phyloP scores from a whole-genome alignment of 2,329 filamentous ascomycete species.

The Aspergillus ruber region DNA sequence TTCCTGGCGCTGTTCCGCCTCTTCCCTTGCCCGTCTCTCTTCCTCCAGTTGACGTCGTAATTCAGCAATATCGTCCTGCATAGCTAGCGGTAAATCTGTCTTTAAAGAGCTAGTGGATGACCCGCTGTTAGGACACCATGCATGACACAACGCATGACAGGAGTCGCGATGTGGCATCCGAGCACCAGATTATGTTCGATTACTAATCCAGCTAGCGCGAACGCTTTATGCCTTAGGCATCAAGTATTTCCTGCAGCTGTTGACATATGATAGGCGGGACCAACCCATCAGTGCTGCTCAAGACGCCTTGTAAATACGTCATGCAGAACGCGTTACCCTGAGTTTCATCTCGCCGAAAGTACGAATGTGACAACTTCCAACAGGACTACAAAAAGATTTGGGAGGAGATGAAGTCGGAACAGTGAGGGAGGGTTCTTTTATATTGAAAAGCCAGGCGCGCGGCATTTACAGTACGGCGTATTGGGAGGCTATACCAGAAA shows the following conservation, averaged over 20 bases:
- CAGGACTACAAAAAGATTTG: neutral
- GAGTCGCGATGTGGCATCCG: neutral
- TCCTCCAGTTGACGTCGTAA: too few species aligned
- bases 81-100: too few species aligned
- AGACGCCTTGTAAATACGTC: neutral
- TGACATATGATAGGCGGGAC: neutral
- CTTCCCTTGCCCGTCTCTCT: too few species aligned
- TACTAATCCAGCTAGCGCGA: neutral
- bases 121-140: too few species aligned
- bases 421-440: too few species aligned
- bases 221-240: neutral
- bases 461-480: too few species aligned
- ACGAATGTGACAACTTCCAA: neutral
- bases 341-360: neutral
- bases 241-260: neutral
- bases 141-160: slow-evolving; percentile 2
- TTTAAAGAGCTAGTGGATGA: too few species aligned
- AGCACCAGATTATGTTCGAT: neutral
- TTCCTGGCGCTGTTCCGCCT: too few species aligned
- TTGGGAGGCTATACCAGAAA: too few species aligned
- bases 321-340: neutral
- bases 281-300: neutral
- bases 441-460: too few species aligned
- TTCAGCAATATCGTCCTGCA: too few species aligned
- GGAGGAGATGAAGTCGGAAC: too few species aligned